Evolutionary conservation across 1,284 basidiomycete genomes (phyloP).

Genomic region (Sanghuangporus baumii): DNA sequence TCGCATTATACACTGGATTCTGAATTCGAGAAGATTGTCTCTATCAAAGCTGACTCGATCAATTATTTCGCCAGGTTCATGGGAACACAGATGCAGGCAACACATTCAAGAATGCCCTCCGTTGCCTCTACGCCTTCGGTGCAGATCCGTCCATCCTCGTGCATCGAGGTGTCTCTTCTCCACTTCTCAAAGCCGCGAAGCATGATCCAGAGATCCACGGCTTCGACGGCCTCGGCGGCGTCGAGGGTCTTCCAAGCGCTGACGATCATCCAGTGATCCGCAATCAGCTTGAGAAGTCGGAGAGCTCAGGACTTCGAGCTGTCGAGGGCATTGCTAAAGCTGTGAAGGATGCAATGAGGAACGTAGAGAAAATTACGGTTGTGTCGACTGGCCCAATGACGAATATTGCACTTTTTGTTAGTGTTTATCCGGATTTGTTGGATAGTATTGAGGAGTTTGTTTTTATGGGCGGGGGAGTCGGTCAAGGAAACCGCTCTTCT

Average conservation of each 20-base stretch:
- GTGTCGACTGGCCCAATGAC: constrained; percentile 79
- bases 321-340: constrained; percentile 61
- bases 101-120: constrained; percentile 67
- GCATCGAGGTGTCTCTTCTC: constrained; percentile 61
- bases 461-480: constrained; percentile 88
- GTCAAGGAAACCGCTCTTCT: constrained; percentile 72
- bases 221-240: constrained; percentile 71
- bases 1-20: neutral
- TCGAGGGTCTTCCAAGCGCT: constrained; percentile 58
- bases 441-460: constrained; percentile 69
- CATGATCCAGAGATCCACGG: constrained; percentile 77
- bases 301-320: constrained; percentile 34
- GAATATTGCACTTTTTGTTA: constrained; percentile 76
- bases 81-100: constrained; percentile 64
- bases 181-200: constrained; percentile 45
- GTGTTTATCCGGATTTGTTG: constrained; percentile 66
- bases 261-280: constrained; percentile 37
- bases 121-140: constrained; percentile 66
- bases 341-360: constrained; percentile 49
- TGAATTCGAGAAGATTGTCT: neutral
- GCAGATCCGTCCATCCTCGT: constrained; percentile 52
- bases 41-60: neutral
- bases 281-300: constrained; percentile 35
- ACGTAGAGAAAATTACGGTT: constrained; percentile 54
- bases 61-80: constrained; percentile 43